Conservation (phyloP, 108 stramenopile species). For the Cyclostephanos tholiformis region DNA sequence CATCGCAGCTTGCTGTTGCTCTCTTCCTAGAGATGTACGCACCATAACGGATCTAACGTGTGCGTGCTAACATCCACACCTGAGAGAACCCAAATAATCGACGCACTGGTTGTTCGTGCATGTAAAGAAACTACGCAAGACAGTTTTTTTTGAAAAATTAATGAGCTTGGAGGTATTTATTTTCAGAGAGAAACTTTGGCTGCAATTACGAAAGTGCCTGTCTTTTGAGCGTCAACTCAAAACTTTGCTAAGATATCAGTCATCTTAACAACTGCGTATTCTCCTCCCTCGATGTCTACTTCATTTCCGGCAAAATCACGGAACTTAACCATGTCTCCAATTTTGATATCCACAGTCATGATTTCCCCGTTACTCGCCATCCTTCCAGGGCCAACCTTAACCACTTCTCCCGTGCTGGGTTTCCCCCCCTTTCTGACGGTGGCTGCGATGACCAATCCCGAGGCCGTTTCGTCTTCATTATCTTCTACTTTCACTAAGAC, state of each 20-base stretch:
- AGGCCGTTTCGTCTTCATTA: slow-evolving; percentile 67
- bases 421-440: slow-evolving; percentile 49
- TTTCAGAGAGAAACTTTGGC: no score
- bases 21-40: no score
- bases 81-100: no score
- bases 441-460: slow-evolving; percentile 72
- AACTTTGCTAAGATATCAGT: slow-evolving; percentile 86
- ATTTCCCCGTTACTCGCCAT: slow-evolving; percentile 80
- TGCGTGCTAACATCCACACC: no score
- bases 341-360: slow-evolving; percentile 81
- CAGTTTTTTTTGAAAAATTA: no score
- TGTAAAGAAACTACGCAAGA: no score
- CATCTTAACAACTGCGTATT: slow-evolving; percentile 86
- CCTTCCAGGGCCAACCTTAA: slow-evolving; percentile 87
- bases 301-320: slow-evolving; percentile 87
- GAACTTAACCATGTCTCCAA: slow-evolving; percentile 84
- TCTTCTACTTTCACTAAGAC: slow-evolving; percentile 75
- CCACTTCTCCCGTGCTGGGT: slow-evolving; percentile 79
- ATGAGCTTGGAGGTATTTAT: no score
- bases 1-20: no score
- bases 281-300: slow-evolving; percentile 79
- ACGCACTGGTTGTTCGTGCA: no score
- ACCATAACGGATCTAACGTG: no score
- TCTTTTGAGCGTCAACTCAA: slow-evolving; percentile 35
- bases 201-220: no score